Evolutionary conservation across 2,329 filamentous ascomycete species (phyloP).

Genomic region (Aspergillus sp.): DNA sequence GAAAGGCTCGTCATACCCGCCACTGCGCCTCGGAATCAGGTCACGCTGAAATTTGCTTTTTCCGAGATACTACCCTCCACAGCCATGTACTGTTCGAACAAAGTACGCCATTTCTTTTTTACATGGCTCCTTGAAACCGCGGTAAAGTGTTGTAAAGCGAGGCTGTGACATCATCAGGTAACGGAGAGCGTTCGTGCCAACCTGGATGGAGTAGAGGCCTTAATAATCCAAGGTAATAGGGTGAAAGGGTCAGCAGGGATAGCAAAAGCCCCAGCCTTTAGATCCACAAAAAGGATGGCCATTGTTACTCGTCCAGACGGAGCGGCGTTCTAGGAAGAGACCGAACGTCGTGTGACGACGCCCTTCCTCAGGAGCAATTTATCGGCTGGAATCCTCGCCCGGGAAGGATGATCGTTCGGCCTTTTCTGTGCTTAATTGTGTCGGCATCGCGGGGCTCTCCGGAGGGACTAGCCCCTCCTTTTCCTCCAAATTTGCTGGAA

Average conservation of each 20-base stretch:
- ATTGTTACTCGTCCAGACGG: too few relatives aligned
- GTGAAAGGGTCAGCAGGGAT: not conserved
- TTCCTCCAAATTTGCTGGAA: slow-evolving; percentile 11
- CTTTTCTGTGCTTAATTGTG: slow-evolving; percentile 11
- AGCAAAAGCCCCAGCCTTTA: too few relatives aligned
- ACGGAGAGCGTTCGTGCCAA: not conserved
- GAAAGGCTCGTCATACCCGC: too few relatives aligned
- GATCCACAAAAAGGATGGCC: too few relatives aligned
- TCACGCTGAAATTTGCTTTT: not conserved
- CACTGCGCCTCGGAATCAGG: not conserved
- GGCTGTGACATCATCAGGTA: not conserved
- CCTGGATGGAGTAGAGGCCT: not conserved
- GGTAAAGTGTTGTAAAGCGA: not conserved
- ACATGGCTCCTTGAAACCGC: not conserved
- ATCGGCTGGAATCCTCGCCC: not conserved
- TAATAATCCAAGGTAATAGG: not conserved
- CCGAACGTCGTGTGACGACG: not conserved
- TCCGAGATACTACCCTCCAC: not conserved
- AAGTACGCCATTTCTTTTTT: too few relatives aligned
- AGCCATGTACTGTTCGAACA: not conserved
- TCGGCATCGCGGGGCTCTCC: slow-evolving; percentile 18
- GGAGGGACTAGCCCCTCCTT: slow-evolving; percentile 19
- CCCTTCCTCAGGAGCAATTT: not conserved
- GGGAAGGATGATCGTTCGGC: slow-evolving; percentile 1
- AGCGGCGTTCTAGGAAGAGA: not conserved